Base-by-base conservation (phyloP, 1,284 basidiomycete species). In the Thecaphora thlaspeos region DNA sequence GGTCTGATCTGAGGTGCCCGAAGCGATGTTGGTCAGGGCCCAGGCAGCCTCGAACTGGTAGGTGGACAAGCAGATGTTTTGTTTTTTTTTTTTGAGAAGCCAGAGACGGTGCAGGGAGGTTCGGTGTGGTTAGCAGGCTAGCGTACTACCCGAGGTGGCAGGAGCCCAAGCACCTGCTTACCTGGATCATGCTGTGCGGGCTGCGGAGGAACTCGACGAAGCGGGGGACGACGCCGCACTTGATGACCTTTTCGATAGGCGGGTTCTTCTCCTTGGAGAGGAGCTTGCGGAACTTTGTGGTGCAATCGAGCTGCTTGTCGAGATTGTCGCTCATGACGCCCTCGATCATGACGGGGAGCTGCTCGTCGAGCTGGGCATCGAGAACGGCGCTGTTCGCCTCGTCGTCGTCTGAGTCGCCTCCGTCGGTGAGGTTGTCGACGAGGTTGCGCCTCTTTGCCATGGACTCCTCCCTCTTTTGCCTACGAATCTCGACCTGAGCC, bases 221-320 rank as follows among this genome's bases (percentile, higher is more conserved):
- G 58, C 94, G 90, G 55, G 91, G 89, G 34, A 99, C 91, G 48
- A 99, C 94, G 58, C 91, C 90, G 80, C 92, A 95, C 73, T 92
- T 90, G 79, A 99, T 98, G 70, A 99, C 95, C 76, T 88, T 87
- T 80, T 98, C 95, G 79, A 99, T 99, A n/a, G 94, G 94, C 36
- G 94, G 94, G 80, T 97, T 99, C 83, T 93, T 94, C 83, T 99
- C 94, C 83, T 99, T 99, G 70, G 94, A 97, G 56, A 98, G 86
- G 79, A 66, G 53, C 79, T 98, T 99, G 77, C 95, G 87, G 84
- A 98, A 98, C 82, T 91, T 95, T 73, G 81, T 84, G 23, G 93
- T 97, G 71, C 92, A 88, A 79, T 96, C 92, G 60, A 96, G 83
- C 81, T 97, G 93, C 70, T 86, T 87, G 64, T 97, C 91, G 41